Evolutionary conservation across 257 asterid species (phyloP), one percentile per base, ranked within the genome.

Genomic region (Nicotiana undulata): DNA sequence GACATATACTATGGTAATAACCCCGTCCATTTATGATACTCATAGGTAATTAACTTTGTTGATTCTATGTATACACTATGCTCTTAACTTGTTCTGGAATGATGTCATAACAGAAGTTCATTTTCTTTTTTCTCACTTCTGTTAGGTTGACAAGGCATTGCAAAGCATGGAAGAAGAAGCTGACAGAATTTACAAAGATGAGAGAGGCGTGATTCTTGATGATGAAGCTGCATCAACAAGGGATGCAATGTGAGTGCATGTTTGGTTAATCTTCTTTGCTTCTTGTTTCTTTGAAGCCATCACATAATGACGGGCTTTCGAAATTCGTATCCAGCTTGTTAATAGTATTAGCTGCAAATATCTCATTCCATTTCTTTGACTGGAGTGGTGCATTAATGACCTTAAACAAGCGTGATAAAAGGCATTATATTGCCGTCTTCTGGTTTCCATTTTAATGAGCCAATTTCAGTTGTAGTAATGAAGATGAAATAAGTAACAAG

Each of bases 181-280:
- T 78, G 97, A 91, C 68, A 88, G 88, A 32, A 89, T 94, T 80
- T 96, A 92, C 88, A 90, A 90, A 86, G 95, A 96, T 80, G 98
- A 94, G 82, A 94, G 89, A 20, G 96, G 92, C 66, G 53, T 86
- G 80, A 94, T 96, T 88, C 94, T 91, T 81, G 98, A 91, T 83
- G 99, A 93, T 75, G 99, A 94, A 86, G 97, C 96, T 87, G 97
- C 98, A 70, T 89, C 93, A 26, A 90, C 98, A 67, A 87, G 98
- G 87, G 98, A 96, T 88, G 95, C 99, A 82, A 92, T 96, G 98
- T 95, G 84, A 89, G 95, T 77, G 63, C 20, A 26, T 49, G 53
- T 61, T 63, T 49, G 26, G 9, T 46, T 74, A 49, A 26, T 74
- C 44, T 74, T 74, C 34, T 49, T 74, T 74, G 72, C 44, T 24